Conservation (phyloP, 257 asterid genomes). For the Lycium barbarum region DNA sequence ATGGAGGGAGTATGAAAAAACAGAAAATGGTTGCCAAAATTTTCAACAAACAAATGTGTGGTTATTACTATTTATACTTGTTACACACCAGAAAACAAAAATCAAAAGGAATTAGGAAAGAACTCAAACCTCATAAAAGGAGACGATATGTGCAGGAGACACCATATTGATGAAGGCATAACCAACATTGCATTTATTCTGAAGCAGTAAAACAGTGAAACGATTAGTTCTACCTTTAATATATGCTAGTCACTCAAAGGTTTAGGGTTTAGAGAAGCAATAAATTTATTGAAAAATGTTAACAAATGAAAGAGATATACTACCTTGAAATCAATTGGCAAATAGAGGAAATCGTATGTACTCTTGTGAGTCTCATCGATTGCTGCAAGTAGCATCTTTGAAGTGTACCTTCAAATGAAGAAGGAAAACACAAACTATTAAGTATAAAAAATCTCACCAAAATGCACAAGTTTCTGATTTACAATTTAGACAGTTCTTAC, state of each 20-base stretch:
- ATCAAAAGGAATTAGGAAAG: slow-evolving; percentile 23
- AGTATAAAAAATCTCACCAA: neutral
- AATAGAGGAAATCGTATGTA: slow-evolving; percentile 87
- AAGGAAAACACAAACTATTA: slow-evolving; percentile 22
- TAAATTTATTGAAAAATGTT: neutral
- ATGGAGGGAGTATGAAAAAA: neutral
- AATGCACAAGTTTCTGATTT: neutral
- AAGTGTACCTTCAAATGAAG: slow-evolving; percentile 70
- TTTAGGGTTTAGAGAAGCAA: neutral
- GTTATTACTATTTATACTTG: neutral
- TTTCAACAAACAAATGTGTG: too few relatives aligned
- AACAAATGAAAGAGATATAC: slow-evolving; percentile 29
- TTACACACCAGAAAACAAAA: neutral
- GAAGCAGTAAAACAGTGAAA: slow-evolving; percentile 35
- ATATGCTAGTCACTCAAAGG: slow-evolving; percentile 15
- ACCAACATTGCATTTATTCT: slow-evolving; percentile 99
- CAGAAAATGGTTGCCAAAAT: too few relatives aligned
- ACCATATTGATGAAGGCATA: slow-evolving; percentile 97
- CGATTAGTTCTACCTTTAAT: slow-evolving; percentile 4
- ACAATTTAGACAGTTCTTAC: slow-evolving; percentile 51
- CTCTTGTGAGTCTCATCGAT: slow-evolving; percentile 96
- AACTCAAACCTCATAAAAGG: slow-evolving; percentile 78
- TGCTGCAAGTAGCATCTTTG: slow-evolving; percentile 93
- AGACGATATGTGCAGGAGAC: slow-evolving; percentile 77
- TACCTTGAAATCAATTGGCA: slow-evolving; percentile 99